phyloP scores from a whole-genome alignment of 2,329 filamentous ascomycete species.

The Colletotrichum incanum region DNA sequence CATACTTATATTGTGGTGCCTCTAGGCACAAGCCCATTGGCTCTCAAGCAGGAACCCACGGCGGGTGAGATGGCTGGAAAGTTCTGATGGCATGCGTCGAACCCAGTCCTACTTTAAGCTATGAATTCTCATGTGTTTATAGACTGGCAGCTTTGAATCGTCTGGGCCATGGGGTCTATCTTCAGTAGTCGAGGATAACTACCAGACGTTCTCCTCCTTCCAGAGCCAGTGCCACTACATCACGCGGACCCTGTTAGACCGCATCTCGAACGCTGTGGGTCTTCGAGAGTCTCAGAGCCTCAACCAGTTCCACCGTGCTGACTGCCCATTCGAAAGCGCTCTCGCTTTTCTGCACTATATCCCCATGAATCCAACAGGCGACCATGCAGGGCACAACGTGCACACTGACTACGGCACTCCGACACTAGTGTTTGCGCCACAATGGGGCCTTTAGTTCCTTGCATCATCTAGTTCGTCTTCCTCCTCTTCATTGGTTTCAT shows the following conservation, averaged over 20 bases:
- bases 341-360: constrained; percentile 12
- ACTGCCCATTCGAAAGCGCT: constrained; percentile 6
- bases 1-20: neutral
- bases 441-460: too few relatives aligned
- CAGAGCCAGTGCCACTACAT: constrained; percentile 18
- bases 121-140: neutral
- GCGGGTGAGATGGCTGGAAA: constrained; percentile 6
- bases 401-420: constrained; percentile 10
- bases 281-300: neutral
- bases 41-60: neutral
- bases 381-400: neutral
- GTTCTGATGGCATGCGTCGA: neutral
- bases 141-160: constrained; percentile 5
- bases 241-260: neutral
- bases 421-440: too few relatives aligned
- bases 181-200: constrained; percentile 2
- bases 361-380: neutral
- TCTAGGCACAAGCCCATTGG: constrained; percentile 5
- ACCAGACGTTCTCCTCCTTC: neutral
- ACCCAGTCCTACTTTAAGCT: too few relatives aligned
- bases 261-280: neutral
- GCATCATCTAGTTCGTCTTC: too few relatives aligned
- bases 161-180: neutral
- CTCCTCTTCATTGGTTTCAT: too few relatives aligned
- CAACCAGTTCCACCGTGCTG: neutral